Evolutionary conservation across 2,329 filamentous ascomycete species (phyloP), one percentile per base, ranked within the genome.

Genomic region (Colletotrichum camelliae): DNA sequence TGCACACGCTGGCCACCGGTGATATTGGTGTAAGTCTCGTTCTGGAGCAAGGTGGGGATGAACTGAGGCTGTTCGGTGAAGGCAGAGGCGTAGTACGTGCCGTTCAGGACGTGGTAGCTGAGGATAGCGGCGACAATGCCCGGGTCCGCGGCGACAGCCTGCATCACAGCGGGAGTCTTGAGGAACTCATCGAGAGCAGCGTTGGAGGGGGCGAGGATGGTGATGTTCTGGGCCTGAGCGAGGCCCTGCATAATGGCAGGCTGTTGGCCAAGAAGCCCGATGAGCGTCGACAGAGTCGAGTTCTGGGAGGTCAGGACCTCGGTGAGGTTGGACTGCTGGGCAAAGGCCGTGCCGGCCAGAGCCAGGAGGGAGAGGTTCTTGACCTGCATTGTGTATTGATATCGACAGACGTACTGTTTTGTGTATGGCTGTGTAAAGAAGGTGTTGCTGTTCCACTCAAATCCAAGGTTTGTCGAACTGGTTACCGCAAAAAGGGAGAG

Each of bases 1-100:
- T 90, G 85, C 5, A 93, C 87, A 12, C 89, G 86, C 80, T 93
- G 92, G 2, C 91, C 91, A 39, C 88, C 89, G 4, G 90, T 91
- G 13, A 93, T 87, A 72, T 92, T 92, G 77, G 88, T 85, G 80
- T 89, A 93, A 0, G 85, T 83, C 27, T 84, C 67, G 77, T 91
- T 87, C 21, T 83, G 88, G 70, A 93, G 83, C 9, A 89, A 69
- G 1, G 86, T 87, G 5, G 82, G 82, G 33, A 87, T 78, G 58
- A 87, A 85, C 4, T 80, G 73, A 0, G 84, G 77, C 39, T 81
- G 81, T 18, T 82, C 77, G 21, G 72, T 77, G 61, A 83, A 79
- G 73, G 69, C 77, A 2, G 78, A 78, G 18, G 79, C 77, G 16
- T 77, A 80, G 78, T 88, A 86, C 1, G 85, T 87, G 37, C 89